A percentile compares a stretch with the other conserved stretches of the same genome.
phyloP scores from a whole-genome alignment of 1,284 basidiomycete species.

The Cryptococcus floricola region DNA sequence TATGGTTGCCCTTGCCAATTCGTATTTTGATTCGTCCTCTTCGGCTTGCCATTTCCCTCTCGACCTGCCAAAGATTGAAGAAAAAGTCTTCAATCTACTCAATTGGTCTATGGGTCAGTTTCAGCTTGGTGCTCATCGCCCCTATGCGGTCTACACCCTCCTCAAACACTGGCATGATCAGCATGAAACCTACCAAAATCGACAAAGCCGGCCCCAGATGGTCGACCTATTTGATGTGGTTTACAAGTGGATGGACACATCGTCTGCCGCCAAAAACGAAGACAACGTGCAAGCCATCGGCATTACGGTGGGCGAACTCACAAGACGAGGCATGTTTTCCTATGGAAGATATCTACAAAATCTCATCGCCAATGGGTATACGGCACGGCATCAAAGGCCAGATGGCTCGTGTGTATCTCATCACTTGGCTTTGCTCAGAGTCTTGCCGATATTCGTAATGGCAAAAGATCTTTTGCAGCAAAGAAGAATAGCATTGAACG shows the following conservation, averaged over 20 bases:
- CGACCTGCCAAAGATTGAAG: constrained; percentile 46
- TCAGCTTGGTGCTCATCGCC: constrained; percentile 79
- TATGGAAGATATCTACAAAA: constrained; percentile 80
- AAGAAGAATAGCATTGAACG: constrained; percentile 36
- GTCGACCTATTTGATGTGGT: constrained; percentile 51
- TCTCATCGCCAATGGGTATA: constrained; percentile 68
- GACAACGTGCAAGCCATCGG: constrained; percentile 63
- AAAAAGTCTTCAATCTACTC: constrained; percentile 72
- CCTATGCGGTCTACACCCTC: constrained; percentile 73
- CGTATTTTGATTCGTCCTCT: constrained; percentile 57
- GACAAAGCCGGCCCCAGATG: constrained; percentile 8
- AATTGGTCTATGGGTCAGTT: constrained; percentile 81
- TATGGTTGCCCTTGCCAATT: constrained; percentile 55
- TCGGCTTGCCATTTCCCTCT: constrained; percentile 48
- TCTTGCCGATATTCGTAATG: constrained; percentile 44
- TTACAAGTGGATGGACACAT: constrained; percentile 80
- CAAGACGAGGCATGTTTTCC: constrained; percentile 70
- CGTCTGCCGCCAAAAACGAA: constrained; percentile 58
- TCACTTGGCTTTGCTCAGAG: constrained; percentile 37
- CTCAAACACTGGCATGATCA: constrained; percentile 65
- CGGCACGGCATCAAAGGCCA: constrained; percentile 20
- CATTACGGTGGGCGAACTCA: constrained; percentile 72
- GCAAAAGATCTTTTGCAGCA: constrained; percentile 41
- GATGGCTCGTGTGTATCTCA: constrained; percentile 17
- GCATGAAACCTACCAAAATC: constrained; percentile 23